Percentiles rank a stretch among this genome's conserved stretches.
phyloP scores from a whole-genome alignment of 2,329 filamentous ascomycete genomes.

The Macrophomina tecta region DNA sequence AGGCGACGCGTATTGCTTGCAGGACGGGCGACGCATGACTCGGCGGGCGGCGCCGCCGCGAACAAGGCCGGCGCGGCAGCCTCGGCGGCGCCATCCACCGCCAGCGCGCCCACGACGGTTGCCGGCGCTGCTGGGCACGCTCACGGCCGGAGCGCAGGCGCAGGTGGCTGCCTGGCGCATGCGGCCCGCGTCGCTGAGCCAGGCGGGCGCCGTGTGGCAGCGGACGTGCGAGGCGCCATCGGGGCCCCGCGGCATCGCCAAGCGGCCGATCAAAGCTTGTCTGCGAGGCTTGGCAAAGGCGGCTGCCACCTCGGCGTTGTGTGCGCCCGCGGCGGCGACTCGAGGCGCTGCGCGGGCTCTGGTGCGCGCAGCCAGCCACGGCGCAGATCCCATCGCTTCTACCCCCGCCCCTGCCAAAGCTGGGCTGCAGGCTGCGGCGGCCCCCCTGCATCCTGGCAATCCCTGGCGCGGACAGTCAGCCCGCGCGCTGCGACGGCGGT shows the following conservation, averaged over 20 bases:
- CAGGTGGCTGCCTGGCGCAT: not conserved
- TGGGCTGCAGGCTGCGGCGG: too few relatives aligned
- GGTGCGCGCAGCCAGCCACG: not conserved
- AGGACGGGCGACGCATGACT: not conserved
- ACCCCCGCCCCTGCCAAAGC: not conserved
- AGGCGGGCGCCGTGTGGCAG: too few relatives aligned
- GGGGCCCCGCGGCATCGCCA: not conserved
- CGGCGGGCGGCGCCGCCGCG: too few relatives aligned
- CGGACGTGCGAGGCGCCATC: not conserved
- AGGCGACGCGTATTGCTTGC: too few relatives aligned
- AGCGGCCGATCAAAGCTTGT: not conserved
- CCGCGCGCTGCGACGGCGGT: not conserved
- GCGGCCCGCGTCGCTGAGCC: not conserved
- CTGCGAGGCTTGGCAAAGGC: not conserved
- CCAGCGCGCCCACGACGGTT: too few relatives aligned
- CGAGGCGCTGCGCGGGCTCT: not conserved
- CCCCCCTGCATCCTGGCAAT: not conserved
- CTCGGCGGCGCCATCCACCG: too few relatives aligned
- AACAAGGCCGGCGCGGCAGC: not conserved
- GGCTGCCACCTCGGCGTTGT: too few relatives aligned
- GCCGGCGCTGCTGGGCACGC: not conserved
- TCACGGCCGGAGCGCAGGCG: not conserved
- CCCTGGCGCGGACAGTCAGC: not conserved
- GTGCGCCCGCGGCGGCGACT: not conserved
- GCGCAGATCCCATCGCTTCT: too few relatives aligned